Evolutionary conservation across 2,329 filamentous ascomycete genomes (phyloP).

Genomic region (Mollisia scopiformis): DNA sequence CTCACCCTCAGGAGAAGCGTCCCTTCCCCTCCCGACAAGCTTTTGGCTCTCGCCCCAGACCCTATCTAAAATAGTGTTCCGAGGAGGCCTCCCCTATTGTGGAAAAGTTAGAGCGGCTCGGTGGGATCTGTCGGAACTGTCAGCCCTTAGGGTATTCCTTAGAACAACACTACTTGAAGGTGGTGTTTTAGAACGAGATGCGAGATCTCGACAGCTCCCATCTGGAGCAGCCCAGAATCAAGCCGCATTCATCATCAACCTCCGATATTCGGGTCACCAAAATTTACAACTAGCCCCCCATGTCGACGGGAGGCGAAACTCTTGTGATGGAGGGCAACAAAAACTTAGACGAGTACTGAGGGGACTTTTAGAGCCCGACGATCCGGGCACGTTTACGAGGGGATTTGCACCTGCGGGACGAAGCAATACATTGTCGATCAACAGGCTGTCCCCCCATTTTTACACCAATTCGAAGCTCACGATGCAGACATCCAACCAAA

Average conservation of each 20-base stretch:
- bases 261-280: background rate
- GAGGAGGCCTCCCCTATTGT: background rate
- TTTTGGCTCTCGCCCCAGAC: background rate
- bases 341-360: background rate
- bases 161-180: background rate
- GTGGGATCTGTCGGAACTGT: background rate
- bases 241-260: background rate
- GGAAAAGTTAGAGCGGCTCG: background rate
- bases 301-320: background rate
- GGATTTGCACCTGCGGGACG: background rate
- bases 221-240: background rate
- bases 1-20: background rate
- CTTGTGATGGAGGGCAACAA: background rate
- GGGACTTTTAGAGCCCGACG: background rate
- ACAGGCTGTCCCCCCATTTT: background rate
- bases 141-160: background rate
- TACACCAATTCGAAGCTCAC: background rate
- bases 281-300: background rate
- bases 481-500: background rate
- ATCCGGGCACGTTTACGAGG: background rate
- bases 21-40: too few species aligned
- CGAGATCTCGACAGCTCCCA: background rate
- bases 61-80: background rate
- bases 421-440: background rate
- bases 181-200: background rate